Conservation (phyloP, 78 protist species). For the Planoprotostelium fungivorum region DNA sequence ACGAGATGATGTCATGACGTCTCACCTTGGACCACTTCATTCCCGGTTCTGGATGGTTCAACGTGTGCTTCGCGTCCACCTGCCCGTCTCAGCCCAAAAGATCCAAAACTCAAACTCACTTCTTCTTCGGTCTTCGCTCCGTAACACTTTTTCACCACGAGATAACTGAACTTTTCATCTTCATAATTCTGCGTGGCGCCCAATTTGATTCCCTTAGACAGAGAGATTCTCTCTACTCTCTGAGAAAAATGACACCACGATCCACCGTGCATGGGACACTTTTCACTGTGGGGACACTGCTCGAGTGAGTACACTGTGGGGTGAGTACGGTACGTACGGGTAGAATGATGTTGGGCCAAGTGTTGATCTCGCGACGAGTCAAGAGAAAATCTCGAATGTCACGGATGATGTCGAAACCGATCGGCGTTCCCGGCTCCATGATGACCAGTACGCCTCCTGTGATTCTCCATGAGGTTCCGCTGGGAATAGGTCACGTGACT, state of each 20-base stretch:
- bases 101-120: background rate
- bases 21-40: background rate
- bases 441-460: conserved; percentile 35
- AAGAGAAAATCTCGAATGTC: conserved; percentile 32
- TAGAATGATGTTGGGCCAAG: background rate
- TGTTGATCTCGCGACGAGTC: background rate
- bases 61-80: background rate
- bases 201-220: conserved; percentile 45
- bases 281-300: conserved; percentile 58
- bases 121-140: conserved; percentile 8
- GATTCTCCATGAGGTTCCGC: background rate
- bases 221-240: conserved; percentile 33
- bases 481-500: background rate
- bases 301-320: conserved; percentile 26
- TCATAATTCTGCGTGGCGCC: conserved; percentile 36
- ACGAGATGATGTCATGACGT: too few species aligned
- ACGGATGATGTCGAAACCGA: conserved; percentile 43
- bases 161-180: conserved; percentile 62
- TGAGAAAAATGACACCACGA: conserved; percentile 74
- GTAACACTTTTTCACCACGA: conserved; percentile 30
- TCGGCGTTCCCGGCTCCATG: conserved; percentile 70
- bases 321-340: background rate
- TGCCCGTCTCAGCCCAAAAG: background rate
- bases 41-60: background rate
- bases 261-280: conserved; percentile 43